A percentile compares a stretch with the other conserved stretches of the same genome.
These are phyloP conservation scores for Zancudomyces culisetae DNA, from an alignment of 371 early-diverging fungal species.

Conservation along the genomic window DNA sequence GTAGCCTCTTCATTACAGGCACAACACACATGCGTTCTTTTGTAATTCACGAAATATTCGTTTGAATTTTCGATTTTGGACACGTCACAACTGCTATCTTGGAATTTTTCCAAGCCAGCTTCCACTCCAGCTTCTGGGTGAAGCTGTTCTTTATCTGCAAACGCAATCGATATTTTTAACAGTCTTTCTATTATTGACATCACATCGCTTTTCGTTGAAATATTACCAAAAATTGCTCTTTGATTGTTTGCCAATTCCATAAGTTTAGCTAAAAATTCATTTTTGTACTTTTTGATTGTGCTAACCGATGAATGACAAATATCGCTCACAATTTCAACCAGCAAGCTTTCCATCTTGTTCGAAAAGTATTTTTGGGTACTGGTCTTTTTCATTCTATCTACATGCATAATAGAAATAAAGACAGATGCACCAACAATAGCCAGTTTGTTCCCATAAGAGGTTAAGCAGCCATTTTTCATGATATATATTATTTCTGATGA, in stretches of 20 bases:
- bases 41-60: no score
- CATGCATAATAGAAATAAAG: neutral
- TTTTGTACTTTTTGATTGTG: neutral
- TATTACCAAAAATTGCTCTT: neutral
- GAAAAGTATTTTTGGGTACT: neutral
- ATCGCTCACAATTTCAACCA: neutral
- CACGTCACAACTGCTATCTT: no score
- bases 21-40: no score
- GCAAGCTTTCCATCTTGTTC: neutral
- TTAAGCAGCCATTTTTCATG: neutral
- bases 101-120: no score
- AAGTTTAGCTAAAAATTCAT: neutral
- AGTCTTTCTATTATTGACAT: neutral
- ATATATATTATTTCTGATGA: neutral
- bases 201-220: neutral
- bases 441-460: neutral
- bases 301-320: neutral
- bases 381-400: no score
- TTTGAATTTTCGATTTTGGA: no score
- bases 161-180: neutral
- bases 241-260: neutral
- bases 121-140: no score
- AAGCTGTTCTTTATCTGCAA: no score
- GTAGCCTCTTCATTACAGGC: no score
- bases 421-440: neutral